phyloP scores from a whole-genome alignment of 2,329 filamentous ascomycete genomes.

The Penicillium psychrosexuale region DNA sequence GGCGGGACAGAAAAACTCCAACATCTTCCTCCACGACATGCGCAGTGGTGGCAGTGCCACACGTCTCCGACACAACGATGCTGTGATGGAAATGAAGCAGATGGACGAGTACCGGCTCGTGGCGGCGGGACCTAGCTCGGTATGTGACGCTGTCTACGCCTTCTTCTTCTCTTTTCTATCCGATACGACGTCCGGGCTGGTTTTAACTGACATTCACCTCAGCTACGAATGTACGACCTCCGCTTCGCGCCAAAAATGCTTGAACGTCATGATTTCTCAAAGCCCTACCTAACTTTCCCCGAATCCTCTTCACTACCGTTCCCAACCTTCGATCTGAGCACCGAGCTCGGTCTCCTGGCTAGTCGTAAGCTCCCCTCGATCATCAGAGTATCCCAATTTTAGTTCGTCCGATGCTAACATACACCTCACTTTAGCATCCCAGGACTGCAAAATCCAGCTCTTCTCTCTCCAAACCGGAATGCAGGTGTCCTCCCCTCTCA shows the following conservation, averaged over 20 bases:
- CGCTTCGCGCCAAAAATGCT: slow-evolving; percentile 33
- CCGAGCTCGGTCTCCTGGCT: slow-evolving; percentile 39
- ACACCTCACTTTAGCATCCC: slow-evolving; percentile 25
- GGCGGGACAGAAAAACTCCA: slow-evolving; percentile 34
- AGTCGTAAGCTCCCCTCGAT: slow-evolving; percentile 28
- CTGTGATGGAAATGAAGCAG: slow-evolving; percentile 35
- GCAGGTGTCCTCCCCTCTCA: slow-evolving; percentile 30
- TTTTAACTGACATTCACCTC: neutral
- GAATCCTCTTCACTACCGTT: slow-evolving; percentile 29
- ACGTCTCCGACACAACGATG: slow-evolving; percentile 35
- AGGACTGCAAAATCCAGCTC: slow-evolving; percentile 35
- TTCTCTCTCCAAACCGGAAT: slow-evolving; percentile 39
- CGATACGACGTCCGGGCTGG: neutral
- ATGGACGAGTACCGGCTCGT: slow-evolving; percentile 37
- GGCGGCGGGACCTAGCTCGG: slow-evolving; percentile 33
- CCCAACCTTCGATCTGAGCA: slow-evolving; percentile 37
- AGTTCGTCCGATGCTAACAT: neutral
- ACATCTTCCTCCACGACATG: slow-evolving; percentile 36
- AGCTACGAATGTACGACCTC: slow-evolving; percentile 45
- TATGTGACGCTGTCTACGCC: slow-evolving; percentile 17
- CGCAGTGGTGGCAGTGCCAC: slow-evolving; percentile 32
- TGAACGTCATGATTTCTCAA: slow-evolving; percentile 27
- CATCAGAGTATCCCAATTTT: neutral
- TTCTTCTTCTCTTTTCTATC: neutral
- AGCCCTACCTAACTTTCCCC: slow-evolving; percentile 37